Evolutionary conservation across 1,284 basidiomycete genomes (phyloP), one percentile per base, ranked within the genome.

Genomic region (Hemileia vastatrix): DNA sequence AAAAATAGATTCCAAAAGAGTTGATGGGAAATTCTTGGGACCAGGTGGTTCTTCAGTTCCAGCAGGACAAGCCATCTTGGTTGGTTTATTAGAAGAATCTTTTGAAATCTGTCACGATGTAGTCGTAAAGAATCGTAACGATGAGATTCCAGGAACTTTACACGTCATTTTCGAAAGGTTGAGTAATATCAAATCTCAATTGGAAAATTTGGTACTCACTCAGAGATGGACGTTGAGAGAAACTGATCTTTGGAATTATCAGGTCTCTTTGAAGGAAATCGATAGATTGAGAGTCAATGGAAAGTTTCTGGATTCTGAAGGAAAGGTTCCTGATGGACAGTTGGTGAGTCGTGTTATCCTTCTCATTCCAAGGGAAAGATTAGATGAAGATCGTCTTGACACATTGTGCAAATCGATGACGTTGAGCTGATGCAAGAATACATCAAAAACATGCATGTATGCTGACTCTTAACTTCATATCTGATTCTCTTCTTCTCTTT

Each of bases 91-190:
- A n/a, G 73, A 75, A 60, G 71, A 71, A 44, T 74, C 72, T 66
- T 75, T 75, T 60, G 73, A 75, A 62, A 72, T 72, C 43, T 71
- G 72, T 58, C 73, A 75, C 64, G 73, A 75, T 58, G 72, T 73
- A 60, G 70, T 69, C 24, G 70, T 75, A 19, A 50, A n/a, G 23
- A 6, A 24, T 50, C 71, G 72, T 55, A 74, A 75, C 67, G 72
- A 73, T 67, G 70, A 74, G 44, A 73, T 75, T 15, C 73, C 73
- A 11, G 68, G 71, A 62, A 72, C 72, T 15, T 59, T 75, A 49
- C 72, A 74, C 66, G 72, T 73, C 19, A 75, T 75, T 63, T 74
- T 74, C 63, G 73, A 75, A 50, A 69, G 73, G 6, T 67, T 75
- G 4, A 63, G 67, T 32, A 72, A 73, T 57, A 74, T 74, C 64